Evolutionary conservation across 2,329 filamentous ascomycete genomes (phyloP).

Genomic region (Alternaria longipes): DNA sequence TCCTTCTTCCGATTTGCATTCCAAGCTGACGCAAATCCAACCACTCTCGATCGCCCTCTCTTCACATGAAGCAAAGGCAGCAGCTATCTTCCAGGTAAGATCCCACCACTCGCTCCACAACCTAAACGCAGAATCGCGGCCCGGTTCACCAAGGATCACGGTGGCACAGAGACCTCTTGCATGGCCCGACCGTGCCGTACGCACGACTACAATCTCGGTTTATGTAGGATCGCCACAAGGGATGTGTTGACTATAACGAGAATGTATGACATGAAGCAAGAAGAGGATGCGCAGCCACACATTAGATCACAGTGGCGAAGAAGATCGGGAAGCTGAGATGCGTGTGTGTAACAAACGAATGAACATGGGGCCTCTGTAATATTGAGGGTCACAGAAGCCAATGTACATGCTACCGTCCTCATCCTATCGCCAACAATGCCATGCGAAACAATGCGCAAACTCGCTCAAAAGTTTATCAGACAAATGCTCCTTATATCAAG

Average conservation of each 20-base stretch:
- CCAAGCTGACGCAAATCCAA: background rate
- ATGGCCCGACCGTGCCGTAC: slow-evolving; percentile 1
- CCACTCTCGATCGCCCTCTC: background rate
- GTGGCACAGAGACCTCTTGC: slow-evolving; percentile 2
- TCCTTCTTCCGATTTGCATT: too few relatives aligned
- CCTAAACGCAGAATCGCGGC: background rate
- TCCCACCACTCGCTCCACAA: background rate
- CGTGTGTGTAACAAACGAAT: background rate
- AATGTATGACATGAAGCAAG: background rate
- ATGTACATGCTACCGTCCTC: background rate
- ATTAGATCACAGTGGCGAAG: background rate
- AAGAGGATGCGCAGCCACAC: background rate
- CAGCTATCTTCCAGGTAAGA: background rate
- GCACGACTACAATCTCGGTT: background rate
- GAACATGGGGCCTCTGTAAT: background rate
- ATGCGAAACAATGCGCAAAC: background rate
- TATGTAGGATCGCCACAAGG: background rate
- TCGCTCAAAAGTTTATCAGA: background rate
- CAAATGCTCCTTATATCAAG: background rate
- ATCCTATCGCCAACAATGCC: background rate
- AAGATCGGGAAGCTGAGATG: background rate
- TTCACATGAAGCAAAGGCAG: background rate
- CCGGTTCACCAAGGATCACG: background rate
- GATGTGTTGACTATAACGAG: background rate
- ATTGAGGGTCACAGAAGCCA: background rate